Evolutionary conservation across 176 grass and related monocot genomes (phyloP).

Genomic region (Aegilops longissima): DNA sequence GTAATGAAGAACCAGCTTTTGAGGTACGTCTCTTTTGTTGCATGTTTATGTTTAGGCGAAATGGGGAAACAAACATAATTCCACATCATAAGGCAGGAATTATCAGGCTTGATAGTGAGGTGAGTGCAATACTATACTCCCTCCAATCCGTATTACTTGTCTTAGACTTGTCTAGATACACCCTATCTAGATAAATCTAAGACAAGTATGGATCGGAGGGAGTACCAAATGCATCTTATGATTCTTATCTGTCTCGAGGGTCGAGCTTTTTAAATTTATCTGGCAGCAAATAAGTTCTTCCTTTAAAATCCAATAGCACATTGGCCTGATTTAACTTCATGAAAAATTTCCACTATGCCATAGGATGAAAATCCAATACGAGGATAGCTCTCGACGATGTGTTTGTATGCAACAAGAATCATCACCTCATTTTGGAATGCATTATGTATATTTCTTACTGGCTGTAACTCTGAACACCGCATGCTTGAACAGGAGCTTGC

Average conservation of each 20-base stretch:
- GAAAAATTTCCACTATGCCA: background rate
- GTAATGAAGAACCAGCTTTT: slow-evolving; percentile 74
- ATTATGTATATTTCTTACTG: background rate
- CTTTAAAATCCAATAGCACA: background rate
- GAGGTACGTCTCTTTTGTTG: slow-evolving; percentile 48
- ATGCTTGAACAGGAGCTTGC: slow-evolving; percentile 59
- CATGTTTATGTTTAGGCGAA: background rate
- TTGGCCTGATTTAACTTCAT: background rate
- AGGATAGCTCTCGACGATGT: background rate
- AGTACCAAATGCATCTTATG: background rate
- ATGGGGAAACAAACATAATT: background rate
- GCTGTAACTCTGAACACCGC: background rate
- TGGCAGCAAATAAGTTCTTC: background rate
- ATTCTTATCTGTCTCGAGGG: background rate
- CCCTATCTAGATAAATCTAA: no score
- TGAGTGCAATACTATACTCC: background rate
- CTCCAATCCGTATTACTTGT: no score
- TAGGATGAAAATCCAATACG: background rate
- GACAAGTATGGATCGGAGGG: no score
- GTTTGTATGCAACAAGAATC: background rate
- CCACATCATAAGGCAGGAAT: background rate
- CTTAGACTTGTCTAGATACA: no score
- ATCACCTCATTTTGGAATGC: background rate
- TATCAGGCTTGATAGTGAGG: background rate
- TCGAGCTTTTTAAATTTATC: background rate